phyloP scores from a whole-genome alignment of 2,329 filamentous ascomycete species.

The Gaeumannomyces tritici region DNA sequence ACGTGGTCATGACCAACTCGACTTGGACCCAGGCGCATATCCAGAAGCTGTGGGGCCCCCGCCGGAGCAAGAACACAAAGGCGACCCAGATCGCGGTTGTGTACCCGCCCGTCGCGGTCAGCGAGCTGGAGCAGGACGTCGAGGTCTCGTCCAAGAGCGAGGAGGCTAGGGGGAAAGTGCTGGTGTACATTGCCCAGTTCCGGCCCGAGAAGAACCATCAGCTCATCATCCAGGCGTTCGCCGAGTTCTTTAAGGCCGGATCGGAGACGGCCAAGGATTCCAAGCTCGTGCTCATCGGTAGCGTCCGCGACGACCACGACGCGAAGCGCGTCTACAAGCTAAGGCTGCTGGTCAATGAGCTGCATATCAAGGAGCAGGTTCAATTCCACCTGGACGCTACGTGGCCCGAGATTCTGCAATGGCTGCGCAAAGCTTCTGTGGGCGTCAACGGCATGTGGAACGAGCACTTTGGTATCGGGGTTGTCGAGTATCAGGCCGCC shows the following conservation, averaged over 20 bases:
- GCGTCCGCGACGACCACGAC: constrained; percentile 77
- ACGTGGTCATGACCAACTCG: constrained; percentile 96
- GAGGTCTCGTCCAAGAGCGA: constrained; percentile 63
- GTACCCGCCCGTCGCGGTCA: constrained; percentile 86
- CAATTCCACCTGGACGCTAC: constrained; percentile 84
- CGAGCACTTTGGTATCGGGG: constrained; percentile 96
- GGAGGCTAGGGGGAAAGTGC: constrained; percentile 54
- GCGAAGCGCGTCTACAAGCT: constrained; percentile 81
- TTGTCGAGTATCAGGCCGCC: constrained; percentile 95
- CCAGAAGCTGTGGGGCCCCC: constrained; percentile 64
- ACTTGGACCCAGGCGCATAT: constrained; percentile 88
- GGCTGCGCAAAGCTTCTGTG: constrained; percentile 66
- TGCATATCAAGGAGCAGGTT: constrained; percentile 74
- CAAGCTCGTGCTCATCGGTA: constrained; percentile 77
- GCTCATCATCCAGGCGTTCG: constrained; percentile 76
- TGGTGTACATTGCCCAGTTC: constrained; percentile 96
- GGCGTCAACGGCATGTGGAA: constrained; percentile 99
- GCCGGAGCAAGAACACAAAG: constrained; percentile 28
- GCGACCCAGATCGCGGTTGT: constrained; percentile 58
- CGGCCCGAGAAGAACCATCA: constrained; percentile 94
- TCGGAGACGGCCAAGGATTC: constrained; percentile 43
- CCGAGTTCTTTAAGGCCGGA: constrained; percentile 56
- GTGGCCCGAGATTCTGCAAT: constrained; percentile 78
- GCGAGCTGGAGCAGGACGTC: constrained; percentile 68
- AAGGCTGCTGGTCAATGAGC: constrained; percentile 74